Conservation (phyloP, 2,329 filamentous ascomycete genomes). For the Verticillium nonalfalfae region DNA sequence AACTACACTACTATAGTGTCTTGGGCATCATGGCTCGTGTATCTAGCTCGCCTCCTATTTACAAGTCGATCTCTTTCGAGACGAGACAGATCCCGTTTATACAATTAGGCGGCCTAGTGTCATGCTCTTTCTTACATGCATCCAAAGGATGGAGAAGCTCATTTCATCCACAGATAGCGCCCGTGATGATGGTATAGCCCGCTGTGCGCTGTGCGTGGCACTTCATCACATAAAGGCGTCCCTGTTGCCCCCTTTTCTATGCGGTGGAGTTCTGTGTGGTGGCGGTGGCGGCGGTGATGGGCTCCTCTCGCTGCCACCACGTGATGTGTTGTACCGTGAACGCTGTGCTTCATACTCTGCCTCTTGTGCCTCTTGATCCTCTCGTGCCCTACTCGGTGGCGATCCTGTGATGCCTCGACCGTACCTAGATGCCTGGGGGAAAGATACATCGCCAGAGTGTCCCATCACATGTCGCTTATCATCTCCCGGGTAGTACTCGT, state of each 20-base stretch:
- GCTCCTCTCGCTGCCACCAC: neutral
- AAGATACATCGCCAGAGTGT: neutral
- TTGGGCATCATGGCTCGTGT: neutral
- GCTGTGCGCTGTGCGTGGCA: neutral
- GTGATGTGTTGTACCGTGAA: neutral
- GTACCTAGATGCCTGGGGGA: conserved; percentile 23
- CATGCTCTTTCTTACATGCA: neutral
- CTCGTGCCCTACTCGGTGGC: conserved; percentile 22
- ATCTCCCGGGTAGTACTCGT: conserved; percentile 17
- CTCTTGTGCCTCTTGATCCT: conserved; percentile 14
- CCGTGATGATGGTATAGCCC: too few species aligned
- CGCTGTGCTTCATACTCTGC: conserved; percentile 6
- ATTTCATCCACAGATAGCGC: neutral
- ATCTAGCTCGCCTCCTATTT: neutral
- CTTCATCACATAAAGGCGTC: neutral
- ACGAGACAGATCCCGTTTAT: neutral
- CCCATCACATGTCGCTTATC: conserved; percentile 12
- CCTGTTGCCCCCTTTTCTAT: neutral
- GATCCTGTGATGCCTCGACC: conserved; percentile 31
- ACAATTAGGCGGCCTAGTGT: neutral
- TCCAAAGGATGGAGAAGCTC: neutral
- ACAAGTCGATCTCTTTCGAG: neutral
- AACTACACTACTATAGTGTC: neutral
- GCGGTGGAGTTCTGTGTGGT: neutral
- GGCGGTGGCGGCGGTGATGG: neutral